Base-by-base conservation (phyloP, 2,329 filamentous ascomycete species). In the Teratosphaeria nubilosa region DNA sequence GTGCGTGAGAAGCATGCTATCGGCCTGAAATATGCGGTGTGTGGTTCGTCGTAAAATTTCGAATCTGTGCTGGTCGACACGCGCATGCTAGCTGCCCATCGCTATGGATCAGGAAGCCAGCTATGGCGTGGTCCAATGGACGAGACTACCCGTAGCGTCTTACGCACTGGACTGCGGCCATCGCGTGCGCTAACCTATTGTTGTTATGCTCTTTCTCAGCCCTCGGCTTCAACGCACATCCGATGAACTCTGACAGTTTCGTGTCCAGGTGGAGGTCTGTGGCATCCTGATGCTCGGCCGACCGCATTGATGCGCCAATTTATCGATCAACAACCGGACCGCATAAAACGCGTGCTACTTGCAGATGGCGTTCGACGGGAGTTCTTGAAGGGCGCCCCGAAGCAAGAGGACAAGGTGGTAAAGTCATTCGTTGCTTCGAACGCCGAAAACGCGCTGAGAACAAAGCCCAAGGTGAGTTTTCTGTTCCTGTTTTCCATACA, bases 401-500 rank as follows among this genome's bases (percentile, higher is more conserved):
- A 78, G 55, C 78, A 82, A 57, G 79, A 84, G 59, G 78, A 82
- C 60, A 82, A 82, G 54, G 85, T 80, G 20, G 72, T 94, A 5
- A 79, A 82, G 63, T 87, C 86, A 0, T 95, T 96, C 72, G 79
- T 82, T 24, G 66, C 68, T 51, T 77, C 80, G 64, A 96, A 95
- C 67, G 76, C 82, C 63, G 83, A 85, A 59, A 87, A 83, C 61
- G 90, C 90, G 14, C 77, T 96, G 55, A 95, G 95, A 78, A 92
- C 84, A 41, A 86, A 86, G 69, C 91, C 91, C 4, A 92, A 91
- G 83, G 90, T 90, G 72, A 30, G 27, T 30, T 30, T 30, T 2
- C 27, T 30, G 5, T 30, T 30, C 27, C 27, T 30, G 27, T 5
- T 22, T 11, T 48, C 20, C 20, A n/a, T 48, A 16, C 7, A 6